These are phyloP conservation scores for Syzygium syzygioides DNA, from an alignment of 441 rosid species.

Conservation along the genomic window DNA sequence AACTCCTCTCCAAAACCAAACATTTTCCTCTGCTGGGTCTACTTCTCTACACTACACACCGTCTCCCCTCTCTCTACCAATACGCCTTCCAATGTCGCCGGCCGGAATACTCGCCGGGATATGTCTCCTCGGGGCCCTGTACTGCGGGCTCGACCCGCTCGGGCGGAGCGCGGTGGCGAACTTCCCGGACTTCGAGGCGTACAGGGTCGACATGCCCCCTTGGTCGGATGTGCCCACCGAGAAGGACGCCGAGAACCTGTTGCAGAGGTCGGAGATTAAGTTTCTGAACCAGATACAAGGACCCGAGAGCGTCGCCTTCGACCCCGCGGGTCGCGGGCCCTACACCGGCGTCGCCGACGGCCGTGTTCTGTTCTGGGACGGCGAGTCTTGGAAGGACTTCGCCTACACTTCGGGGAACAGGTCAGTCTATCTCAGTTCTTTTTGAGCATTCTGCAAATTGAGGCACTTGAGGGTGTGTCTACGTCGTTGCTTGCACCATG, in stretches of 20 bases:
- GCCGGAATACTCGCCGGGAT: conserved; percentile 25
- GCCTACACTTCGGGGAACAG: conserved; percentile 51
- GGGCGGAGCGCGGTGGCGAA: conserved; percentile 58
- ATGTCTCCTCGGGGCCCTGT: conserved; percentile 49
- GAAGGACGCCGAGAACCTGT: conserved; percentile 44
- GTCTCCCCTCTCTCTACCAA: not conserved
- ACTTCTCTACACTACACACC: not conserved
- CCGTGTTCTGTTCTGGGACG: conserved; percentile 59
- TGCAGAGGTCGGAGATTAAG: conserved; percentile 71
- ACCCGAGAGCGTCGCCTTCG: conserved; percentile 76
- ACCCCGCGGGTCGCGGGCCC: conserved; percentile 55
- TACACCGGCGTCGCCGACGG: conserved; percentile 27
- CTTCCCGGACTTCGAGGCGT: conserved; percentile 53
- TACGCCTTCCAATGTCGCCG: conserved; percentile 22
- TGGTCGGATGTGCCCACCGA: conserved; percentile 39
- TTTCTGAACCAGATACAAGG: conserved; percentile 38
- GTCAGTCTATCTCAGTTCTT: conserved; percentile 14
- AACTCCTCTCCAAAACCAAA: not conserved
- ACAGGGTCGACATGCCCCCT: conserved; percentile 36
- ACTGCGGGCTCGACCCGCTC: conserved; percentile 73
- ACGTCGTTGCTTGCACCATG: not conserved
- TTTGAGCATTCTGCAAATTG: not conserved
- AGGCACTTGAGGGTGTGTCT: not conserved
- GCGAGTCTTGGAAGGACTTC: conserved; percentile 53
- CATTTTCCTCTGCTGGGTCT: not conserved